These are phyloP conservation scores for Herpetomonas tarakana DNA, from an alignment of 208 protist genomes.

Conservation along the genomic window DNA sequence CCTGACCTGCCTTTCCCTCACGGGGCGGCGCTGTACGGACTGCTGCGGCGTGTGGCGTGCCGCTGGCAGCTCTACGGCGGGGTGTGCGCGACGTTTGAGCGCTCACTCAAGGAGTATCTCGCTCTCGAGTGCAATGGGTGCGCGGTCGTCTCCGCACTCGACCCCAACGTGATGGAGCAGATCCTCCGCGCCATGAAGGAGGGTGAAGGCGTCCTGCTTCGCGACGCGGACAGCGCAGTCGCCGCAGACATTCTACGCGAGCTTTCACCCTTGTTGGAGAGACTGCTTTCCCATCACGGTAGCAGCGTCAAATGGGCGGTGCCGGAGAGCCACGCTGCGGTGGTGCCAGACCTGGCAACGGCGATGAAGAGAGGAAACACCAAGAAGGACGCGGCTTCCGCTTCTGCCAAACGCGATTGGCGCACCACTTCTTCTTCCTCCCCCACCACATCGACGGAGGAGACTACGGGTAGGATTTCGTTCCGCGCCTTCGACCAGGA, in stretches of 20 bases:
- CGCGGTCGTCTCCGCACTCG: constrained; percentile 43
- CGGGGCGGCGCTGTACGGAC: constrained; percentile 18
- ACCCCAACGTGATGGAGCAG: constrained; percentile 30
- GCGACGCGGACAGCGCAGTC: constrained; percentile 38
- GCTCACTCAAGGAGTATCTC: constrained; percentile 39
- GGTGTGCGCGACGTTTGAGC: constrained; percentile 40
- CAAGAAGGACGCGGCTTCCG: background rate
- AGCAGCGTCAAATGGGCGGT: too few relatives aligned
- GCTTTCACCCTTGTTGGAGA: constrained; percentile 22
- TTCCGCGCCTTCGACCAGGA: constrained; percentile 27
- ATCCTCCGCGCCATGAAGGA: constrained; percentile 43
- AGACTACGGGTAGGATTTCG: constrained; percentile 3
- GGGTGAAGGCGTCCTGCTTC: constrained; percentile 68
- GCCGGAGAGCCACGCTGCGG: background rate
- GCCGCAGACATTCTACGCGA: constrained; percentile 22
- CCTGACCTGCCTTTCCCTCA: constrained; percentile 29
- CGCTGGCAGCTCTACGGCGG: constrained; percentile 71
- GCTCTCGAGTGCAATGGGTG: constrained; percentile 43
- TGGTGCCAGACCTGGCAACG: background rate
- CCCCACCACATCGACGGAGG: background rate
- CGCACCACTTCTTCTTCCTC: too few relatives aligned
- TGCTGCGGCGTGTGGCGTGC: constrained; percentile 28
- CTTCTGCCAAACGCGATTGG: too few relatives aligned
- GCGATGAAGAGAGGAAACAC: background rate
- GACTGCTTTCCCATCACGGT: constrained; percentile 7